phyloP scores from a whole-genome alignment of 495 filamentous ascomycete species.

The Penicillium egyptiacum region DNA sequence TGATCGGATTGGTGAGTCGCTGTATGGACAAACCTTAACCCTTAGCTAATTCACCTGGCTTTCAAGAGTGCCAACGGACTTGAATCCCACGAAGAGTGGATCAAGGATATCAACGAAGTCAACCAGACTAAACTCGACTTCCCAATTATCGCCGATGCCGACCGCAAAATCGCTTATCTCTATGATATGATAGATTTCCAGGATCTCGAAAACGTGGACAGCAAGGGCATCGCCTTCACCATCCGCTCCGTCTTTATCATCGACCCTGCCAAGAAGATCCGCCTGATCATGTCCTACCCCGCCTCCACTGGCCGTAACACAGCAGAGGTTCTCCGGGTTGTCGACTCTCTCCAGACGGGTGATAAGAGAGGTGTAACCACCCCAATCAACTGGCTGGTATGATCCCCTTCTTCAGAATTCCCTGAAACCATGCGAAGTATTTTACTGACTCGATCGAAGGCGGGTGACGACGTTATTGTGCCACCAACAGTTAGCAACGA shows the following conservation, averaged over 20 bases:
- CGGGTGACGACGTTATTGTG: slow-evolving; percentile 67
- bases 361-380: slow-evolving; percentile 64
- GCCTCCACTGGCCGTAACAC: slow-evolving; percentile 65
- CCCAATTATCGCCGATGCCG: slow-evolving; percentile 68
- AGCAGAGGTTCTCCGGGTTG: slow-evolving; percentile 62
- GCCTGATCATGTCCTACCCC: slow-evolving; percentile 66
- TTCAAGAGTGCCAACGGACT: slow-evolving; percentile 57
- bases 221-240: slow-evolving; percentile 62
- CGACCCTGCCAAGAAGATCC: slow-evolving; percentile 68
- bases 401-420: not conserved
- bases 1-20: slow-evolving; percentile 83
- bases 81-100: slow-evolving; percentile 59
- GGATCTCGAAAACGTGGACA: slow-evolving; percentile 56
- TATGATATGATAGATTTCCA: slow-evolving; percentile 67
- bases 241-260: slow-evolving; percentile 71
- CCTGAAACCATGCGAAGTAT: not conserved
- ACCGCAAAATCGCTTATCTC: slow-evolving; percentile 61
- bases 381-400: slow-evolving; percentile 56
- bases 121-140: slow-evolving; percentile 56
- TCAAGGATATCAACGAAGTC: slow-evolving; percentile 66
- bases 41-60: slow-evolving; percentile 38
- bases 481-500: slow-evolving; percentile 61
- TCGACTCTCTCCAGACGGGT: slow-evolving; percentile 64
- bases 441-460: slow-evolving; percentile 7
- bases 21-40: not conserved